Percentiles rank a stretch among this genome's conserved stretches.
phyloP scores from a whole-genome alignment of 306 rosid genomes.

The Dalbergia cultrata region DNA sequence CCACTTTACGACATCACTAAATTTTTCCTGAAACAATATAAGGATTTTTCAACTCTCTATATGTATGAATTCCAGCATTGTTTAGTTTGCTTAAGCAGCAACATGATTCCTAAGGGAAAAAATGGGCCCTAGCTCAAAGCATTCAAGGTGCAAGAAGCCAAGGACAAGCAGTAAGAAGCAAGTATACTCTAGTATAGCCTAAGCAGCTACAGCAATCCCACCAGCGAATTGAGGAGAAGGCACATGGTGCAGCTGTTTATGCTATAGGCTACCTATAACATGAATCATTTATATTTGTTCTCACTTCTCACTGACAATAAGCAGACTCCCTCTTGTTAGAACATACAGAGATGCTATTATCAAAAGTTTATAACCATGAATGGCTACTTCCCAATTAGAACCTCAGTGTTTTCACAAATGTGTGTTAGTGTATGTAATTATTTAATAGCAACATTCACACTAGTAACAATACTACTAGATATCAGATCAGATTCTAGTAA shows the following conservation, averaged over 20 bases:
- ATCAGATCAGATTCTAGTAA: neutral
- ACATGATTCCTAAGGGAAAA: neutral
- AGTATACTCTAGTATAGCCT: slow-evolving; percentile 11
- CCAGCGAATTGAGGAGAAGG: slow-evolving; percentile 2
- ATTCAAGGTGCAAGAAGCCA: slow-evolving; percentile 22
- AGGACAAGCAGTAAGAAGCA: slow-evolving; percentile 11
- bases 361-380: neutral
- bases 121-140: slow-evolving; percentile 18
- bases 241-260: slow-evolving; percentile 5
- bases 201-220: neutral
- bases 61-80: slow-evolving; percentile 36
- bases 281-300: slow-evolving; percentile 18
- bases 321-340: slow-evolving; percentile 32
- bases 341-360: slow-evolving; percentile 19
- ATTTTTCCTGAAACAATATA: slow-evolving; percentile 76
- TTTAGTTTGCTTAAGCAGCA: slow-evolving; percentile 4
- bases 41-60: slow-evolving; percentile 31
- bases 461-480: slow-evolving; percentile 29
- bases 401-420: slow-evolving; percentile 20
- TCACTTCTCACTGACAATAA: slow-evolving; percentile 9
- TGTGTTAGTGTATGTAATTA: neutral
- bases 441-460: slow-evolving; percentile 25
- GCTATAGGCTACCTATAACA: slow-evolving; percentile 12
- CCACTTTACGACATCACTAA: slow-evolving; percentile 92
- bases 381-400: slow-evolving; percentile 10